Conservation (phyloP, 176 grass and related monocot species). For the Saccharum officinarum region DNA sequence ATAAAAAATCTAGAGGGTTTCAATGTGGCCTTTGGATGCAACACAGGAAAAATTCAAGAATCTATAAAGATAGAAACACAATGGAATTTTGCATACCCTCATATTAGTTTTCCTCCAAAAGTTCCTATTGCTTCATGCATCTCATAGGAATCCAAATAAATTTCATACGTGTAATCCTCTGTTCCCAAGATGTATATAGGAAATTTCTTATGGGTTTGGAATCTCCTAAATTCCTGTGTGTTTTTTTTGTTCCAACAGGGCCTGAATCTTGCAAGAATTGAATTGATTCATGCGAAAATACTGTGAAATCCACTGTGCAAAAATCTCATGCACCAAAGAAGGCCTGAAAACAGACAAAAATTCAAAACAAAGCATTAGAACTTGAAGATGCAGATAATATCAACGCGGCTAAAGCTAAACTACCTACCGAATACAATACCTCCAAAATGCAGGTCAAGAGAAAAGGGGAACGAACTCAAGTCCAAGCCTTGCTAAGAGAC, state of each 20-base stretch:
- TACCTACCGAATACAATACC: neutral
- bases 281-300: neutral
- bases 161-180: too few species aligned
- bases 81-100: neutral
- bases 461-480: neutral
- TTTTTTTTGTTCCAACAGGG: too few species aligned
- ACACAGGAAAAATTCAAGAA: neutral
- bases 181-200: too few species aligned
- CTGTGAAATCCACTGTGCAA: neutral
- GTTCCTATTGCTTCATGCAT: neutral
- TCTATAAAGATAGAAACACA: neutral
- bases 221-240: too few species aligned
- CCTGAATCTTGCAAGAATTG: neutral
- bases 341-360: neutral
- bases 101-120: neutral
- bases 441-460: conserved; percentile 29
- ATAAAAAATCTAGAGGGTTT: neutral
- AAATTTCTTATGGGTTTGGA: too few species aligned
- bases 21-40: neutral
- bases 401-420: neutral
- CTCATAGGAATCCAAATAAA: neutral
- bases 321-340: neutral
- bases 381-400: neutral
- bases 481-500: neutral
- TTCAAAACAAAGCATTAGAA: neutral